phyloP scores from a whole-genome alignment of 2,329 filamentous ascomycete genomes.

The Cladosporium sp. region DNA sequence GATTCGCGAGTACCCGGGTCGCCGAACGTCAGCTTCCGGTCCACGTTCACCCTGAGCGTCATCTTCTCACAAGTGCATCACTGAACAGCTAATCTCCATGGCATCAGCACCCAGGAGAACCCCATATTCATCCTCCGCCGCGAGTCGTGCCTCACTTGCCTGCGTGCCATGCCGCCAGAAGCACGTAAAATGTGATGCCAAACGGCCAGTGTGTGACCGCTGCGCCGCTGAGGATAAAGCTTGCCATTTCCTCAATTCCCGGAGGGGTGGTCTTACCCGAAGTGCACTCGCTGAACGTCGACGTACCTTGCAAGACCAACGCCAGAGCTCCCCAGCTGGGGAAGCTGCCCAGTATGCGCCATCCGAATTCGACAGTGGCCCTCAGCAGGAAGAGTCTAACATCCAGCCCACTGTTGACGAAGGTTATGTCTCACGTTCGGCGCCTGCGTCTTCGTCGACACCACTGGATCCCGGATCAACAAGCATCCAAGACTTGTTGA shows the following conservation, averaged over 20 bases:
- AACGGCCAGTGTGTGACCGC: constrained; percentile 8
- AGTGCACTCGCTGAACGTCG: neutral
- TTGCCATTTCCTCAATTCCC: constrained; percentile 6
- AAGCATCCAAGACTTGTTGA: neutral
- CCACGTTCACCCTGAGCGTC: neutral
- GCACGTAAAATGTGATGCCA: constrained; percentile 12
- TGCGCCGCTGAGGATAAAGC: constrained; percentile 7
- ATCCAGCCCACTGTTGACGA: neutral
- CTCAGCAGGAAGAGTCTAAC: neutral
- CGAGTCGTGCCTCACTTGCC: constrained; percentile 4
- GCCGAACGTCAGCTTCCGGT: neutral
- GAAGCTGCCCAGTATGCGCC: neutral
- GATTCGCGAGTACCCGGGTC: neutral
- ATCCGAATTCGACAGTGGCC: neutral
- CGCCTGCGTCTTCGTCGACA: neutral
- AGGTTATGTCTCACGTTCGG: neutral
- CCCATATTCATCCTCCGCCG: neutral
- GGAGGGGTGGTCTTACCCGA: neutral
- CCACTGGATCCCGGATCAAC: neutral
- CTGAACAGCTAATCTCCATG: neutral
- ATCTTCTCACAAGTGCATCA: neutral
- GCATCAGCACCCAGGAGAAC: neutral
- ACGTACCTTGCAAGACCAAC: neutral
- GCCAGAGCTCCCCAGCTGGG: neutral
- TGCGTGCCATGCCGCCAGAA: constrained; percentile 12